phyloP scores from a whole-genome alignment of 805 yeast species.

The Clavispora carvajalis region DNA sequence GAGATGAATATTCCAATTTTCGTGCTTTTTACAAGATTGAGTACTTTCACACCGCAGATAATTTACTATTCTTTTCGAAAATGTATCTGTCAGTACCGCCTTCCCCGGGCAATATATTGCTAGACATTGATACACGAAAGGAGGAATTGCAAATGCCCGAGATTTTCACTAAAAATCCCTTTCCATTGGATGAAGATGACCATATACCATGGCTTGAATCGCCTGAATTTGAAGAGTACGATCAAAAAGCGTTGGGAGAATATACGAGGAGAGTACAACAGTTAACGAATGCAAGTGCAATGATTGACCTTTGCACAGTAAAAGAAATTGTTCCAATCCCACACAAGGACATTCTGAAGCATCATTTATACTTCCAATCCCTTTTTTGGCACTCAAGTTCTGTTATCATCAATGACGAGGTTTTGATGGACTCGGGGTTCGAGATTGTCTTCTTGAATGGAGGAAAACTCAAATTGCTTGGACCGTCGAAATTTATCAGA shows the following conservation, averaged over 20 bases:
- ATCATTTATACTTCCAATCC: slow-evolving; percentile 25
- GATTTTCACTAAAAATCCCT: slow-evolving; percentile 50
- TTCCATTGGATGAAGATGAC: slow-evolving; percentile 40
- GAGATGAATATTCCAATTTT: slow-evolving; percentile 32
- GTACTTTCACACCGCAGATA: slow-evolving; percentile 61
- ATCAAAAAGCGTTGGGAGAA: slow-evolving; percentile 57
- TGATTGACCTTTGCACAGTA: slow-evolving; percentile 56
- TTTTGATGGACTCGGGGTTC: slow-evolving; percentile 44
- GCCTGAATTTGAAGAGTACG: slow-evolving; percentile 44
- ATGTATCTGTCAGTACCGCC: slow-evolving; percentile 61
- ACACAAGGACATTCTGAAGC: slow-evolving; percentile 11
- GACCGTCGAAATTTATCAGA: slow-evolving; percentile 44
- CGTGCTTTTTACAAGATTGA: slow-evolving; percentile 46
- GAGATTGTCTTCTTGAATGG: slow-evolving; percentile 48
- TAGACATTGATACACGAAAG: slow-evolving; percentile 10
- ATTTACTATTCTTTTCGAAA: slow-evolving; percentile 54
- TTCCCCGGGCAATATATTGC: slow-evolving; percentile 30
- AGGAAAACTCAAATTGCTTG: slow-evolving; percentile 45
- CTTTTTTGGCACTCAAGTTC: slow-evolving; percentile 28
- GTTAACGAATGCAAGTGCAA: slow-evolving; percentile 52
- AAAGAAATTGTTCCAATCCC: slow-evolving; percentile 32
- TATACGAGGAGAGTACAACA: slow-evolving; percentile 56
- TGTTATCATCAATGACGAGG: slow-evolving; percentile 19
- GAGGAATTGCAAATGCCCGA: slow-evolving; percentile 25
- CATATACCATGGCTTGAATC: slow-evolving; percentile 60